Evolutionary conservation across 208 protist genomes (phyloP), one percentile per base, ranked within the genome.

Genomic region (Wallacemonas sp.): DNA sequence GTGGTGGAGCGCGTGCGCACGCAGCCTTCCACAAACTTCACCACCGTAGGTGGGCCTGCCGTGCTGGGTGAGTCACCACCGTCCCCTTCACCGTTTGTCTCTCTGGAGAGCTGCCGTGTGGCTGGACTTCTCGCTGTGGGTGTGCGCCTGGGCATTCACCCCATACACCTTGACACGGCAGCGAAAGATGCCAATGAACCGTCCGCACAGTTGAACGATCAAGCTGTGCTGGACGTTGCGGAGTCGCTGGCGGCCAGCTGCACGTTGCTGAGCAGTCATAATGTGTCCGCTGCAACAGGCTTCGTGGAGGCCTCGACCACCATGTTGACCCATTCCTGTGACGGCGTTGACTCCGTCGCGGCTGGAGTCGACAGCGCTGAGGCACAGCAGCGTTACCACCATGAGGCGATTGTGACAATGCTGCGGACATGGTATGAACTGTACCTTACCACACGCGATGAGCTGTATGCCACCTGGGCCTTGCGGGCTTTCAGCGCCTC

Each of bases 201-300:
- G 8, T 26, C 3, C 21, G 59, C 60, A 11, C 30, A 65, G 0
- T 38, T 84, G 36, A 54, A 21, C 4, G 45, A 53, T 2, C 30
- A 45, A 24, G 33, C 54, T 49, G 53, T 61, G 53, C 49, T 58
- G 46, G 63, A 74, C 46, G 72, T 66, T 3, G 75, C 80, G 15
- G 80, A 86, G 70, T 70, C 80, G 11, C 56, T 86, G 22, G 72
- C 75, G n/a, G 54, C 72, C 24, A 77, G 75, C 51, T 86, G 80
- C 34, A 65, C 76, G 17, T 11, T n/a, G 36, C 56, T 9, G 4
- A 22, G 21, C 11, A 47, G 34, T 33, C 34, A 62, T n/a, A 8
- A 19, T 27, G 31, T 24, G 9, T 14, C 36, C 17, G n/a, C 30
- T 4, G 15, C 42, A n/a, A n/a, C n/a, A n/a, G n/a, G n/a, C n/a